phyloP scores from a whole-genome alignment of 176 grass and related monocot genomes.

The Rhynchospora pubera region DNA sequence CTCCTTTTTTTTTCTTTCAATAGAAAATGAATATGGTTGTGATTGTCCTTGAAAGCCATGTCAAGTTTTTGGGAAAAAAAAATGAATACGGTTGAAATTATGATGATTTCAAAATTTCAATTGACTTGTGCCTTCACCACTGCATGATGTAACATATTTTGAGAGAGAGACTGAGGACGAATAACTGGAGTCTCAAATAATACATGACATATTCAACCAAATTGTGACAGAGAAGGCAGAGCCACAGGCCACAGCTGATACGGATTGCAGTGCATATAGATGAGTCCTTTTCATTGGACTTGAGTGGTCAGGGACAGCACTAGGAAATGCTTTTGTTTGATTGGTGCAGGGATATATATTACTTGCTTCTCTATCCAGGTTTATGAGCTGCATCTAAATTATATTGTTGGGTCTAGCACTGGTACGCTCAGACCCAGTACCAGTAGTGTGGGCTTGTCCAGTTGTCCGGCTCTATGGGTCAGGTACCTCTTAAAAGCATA shows the following conservation, averaged over 20 bases:
- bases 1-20: no score
- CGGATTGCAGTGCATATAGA: background rate
- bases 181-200: background rate
- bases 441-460: background rate
- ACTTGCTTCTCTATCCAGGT: background rate
- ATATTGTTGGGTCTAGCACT: background rate
- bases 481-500: background rate
- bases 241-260: background rate
- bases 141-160: no score
- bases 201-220: background rate
- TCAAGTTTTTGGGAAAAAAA: no score
- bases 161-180: no score
- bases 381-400: background rate
- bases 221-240: background rate
- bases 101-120: no score
- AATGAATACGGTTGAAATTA: no score
- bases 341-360: background rate
- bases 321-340: conserved; percentile 7
- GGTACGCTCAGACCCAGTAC: background rate
- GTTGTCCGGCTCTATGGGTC: background rate
- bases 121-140: no score
- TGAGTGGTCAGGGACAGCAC: background rate
- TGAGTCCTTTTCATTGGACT: background rate
- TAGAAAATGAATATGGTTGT: no score
- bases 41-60: no score